Evolutionary conservation across 2,329 filamentous ascomycete genomes (phyloP), one percentile per base, ranked within the genome.

Genomic region (Leptographium galeiforme): DNA sequence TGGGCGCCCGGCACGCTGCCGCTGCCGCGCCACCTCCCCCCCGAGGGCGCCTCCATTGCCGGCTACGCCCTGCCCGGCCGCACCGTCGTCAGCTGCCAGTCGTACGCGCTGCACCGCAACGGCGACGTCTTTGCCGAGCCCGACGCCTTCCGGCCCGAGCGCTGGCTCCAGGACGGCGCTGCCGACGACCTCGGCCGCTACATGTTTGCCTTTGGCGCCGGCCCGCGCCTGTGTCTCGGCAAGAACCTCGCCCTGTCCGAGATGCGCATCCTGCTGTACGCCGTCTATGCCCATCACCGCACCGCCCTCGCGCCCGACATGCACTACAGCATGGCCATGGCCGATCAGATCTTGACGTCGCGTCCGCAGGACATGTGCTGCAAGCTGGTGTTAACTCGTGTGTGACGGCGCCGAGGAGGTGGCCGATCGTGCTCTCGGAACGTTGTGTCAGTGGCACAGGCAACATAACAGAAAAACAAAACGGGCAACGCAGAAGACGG

Each of bases 141-240:
- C 0, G 45, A 59, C 14, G 50, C 50, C 1, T 70, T 70, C 52
- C 55, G 58, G 2, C 68, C 68, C 0, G 67, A 70, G 53, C 62
- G 69, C 0, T 72, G 69, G 68, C 49, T 68, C 3, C 38, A 19
- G 5, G 44, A 39, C 18, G 18, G 34, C 6, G 43, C 45, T 0
- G 43, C 12, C 0, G 33, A 11, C 6, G n/a, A 38, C 39, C 48
- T 36, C 25, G 16, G 34, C 11, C 48, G 40, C 32, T 36, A 51
- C 30, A 34, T 51, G 44, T 54, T 54, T 51, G 53, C 53, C 8
- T 54, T 54, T 52, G 45, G 53, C 10, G 18, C 18, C 3, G 53
- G 53, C 8, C 18, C 53, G 14, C 48, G 39, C 14, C 8, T 48
- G 45, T 54, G 53, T 44, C 34, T 54, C 6, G 53, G 53, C n/a